phyloP scores from a whole-genome alignment of 2,329 filamentous ascomycete genomes.

The Davidsoniella virescens region DNA sequence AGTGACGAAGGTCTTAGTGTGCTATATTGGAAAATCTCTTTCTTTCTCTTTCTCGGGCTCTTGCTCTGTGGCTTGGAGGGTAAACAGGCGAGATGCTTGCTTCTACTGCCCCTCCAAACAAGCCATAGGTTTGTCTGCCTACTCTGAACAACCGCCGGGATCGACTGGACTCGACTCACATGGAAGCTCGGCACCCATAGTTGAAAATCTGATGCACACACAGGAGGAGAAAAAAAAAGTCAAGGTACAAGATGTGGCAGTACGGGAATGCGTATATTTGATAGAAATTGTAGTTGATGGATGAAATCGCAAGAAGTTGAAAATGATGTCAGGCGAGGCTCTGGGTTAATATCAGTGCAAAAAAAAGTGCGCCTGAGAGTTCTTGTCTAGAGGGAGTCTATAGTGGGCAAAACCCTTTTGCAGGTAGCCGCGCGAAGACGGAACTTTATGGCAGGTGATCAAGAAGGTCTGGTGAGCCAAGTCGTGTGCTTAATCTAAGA shows the following conservation, averaged over 20 bases:
- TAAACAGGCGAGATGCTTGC: too few relatives aligned
- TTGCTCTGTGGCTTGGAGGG: too few relatives aligned
- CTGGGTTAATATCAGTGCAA: too few relatives aligned
- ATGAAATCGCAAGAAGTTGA: too few relatives aligned
- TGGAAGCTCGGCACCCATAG: slow-evolving; percentile 32
- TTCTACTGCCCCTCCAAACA: not conserved
- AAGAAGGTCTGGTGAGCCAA: too few relatives aligned
- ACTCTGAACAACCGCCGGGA: not conserved
- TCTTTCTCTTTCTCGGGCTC: too few relatives aligned
- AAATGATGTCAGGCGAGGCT: too few relatives aligned
- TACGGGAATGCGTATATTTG: too few relatives aligned
- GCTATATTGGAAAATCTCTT: too few relatives aligned
- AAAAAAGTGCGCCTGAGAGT: not conserved
- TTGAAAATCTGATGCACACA: slow-evolving; percentile 13
- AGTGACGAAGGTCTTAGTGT: not conserved
- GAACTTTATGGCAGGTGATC: not conserved
- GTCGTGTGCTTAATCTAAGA: too few relatives aligned
- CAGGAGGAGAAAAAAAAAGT: not conserved
- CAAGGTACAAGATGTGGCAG: not conserved
- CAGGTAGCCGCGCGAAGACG: not conserved
- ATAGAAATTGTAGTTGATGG: too few relatives aligned
- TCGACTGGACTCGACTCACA: slow-evolving; percentile 22
- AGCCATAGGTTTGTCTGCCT: not conserved
- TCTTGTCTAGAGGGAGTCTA: not conserved
- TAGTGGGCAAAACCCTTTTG: not conserved